Evolutionary conservation across 2,329 filamentous ascomycete species (phyloP).

Genomic region (Aquanectria penicillioides): DNA sequence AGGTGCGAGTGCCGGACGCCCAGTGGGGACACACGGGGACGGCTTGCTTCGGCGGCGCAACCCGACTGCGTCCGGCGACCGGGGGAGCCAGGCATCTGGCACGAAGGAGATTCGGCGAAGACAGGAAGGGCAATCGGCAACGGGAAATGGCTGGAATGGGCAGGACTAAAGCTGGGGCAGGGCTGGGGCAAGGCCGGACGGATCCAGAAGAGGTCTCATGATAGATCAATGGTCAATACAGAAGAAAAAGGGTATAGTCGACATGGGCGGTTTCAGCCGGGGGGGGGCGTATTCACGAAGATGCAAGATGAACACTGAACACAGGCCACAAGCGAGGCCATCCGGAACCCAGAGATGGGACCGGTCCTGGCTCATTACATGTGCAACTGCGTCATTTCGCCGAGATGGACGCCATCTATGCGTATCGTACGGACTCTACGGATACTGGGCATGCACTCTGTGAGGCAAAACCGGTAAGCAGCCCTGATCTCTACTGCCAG

Average conservation of each 20-base stretch:
- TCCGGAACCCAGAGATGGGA: no score
- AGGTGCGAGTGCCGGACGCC: constrained; percentile 16
- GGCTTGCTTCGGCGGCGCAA: constrained; percentile 17
- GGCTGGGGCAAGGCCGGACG: no score
- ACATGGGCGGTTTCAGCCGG: not conserved
- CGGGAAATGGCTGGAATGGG: not conserved
- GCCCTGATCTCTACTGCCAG: not conserved
- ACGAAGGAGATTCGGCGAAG: not conserved
- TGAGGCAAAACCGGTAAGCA: not conserved
- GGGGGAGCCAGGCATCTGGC: not conserved
- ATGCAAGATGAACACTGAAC: not conserved
- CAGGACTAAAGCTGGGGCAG: not conserved
- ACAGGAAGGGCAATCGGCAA: not conserved
- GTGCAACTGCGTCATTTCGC: constrained; percentile 11
- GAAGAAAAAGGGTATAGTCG: not conserved
- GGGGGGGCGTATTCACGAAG: not conserved
- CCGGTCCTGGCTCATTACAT: not conserved
- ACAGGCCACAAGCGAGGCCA: no score
- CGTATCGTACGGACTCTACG: constrained; percentile 2
- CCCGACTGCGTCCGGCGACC: constrained; percentile 2
- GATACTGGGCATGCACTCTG: not conserved
- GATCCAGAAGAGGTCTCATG: no score
- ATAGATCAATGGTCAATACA: not conserved
- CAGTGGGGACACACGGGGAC: constrained; percentile 14
- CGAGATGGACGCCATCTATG: constrained; percentile 16